Evolutionary conservation across 2,329 filamentous ascomycete species (phyloP).

Genomic region (Neofusicoccum sp.): DNA sequence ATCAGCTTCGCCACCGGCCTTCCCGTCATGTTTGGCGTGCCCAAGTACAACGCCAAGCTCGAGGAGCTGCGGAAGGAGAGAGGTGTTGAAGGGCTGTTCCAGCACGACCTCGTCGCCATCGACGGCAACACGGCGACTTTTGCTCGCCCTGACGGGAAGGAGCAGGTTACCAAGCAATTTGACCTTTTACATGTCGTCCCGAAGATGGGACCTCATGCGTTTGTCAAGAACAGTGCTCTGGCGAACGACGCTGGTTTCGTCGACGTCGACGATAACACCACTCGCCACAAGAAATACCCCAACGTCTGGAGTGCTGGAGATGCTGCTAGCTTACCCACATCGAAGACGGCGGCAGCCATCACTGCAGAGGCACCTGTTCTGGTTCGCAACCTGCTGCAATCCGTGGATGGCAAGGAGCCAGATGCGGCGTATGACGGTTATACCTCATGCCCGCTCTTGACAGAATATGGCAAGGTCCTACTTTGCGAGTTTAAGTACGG

Average conservation of each 20-base stretch:
- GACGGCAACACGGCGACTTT: slow-evolving; percentile 43
- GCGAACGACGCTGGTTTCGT: slow-evolving; percentile 42
- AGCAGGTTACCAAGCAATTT: slow-evolving; percentile 37
- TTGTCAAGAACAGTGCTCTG: slow-evolving; percentile 39
- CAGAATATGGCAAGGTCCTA: slow-evolving; percentile 63
- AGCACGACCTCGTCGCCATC: slow-evolving; percentile 41
- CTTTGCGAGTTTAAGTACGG: slow-evolving; percentile 69
- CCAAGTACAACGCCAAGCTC: slow-evolving; percentile 41
- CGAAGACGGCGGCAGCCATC: slow-evolving; percentile 44
- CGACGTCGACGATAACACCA: slow-evolving; percentile 38
- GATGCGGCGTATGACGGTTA: slow-evolving; percentile 40
- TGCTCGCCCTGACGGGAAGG: slow-evolving; percentile 27
- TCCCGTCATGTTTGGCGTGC: slow-evolving; percentile 44
- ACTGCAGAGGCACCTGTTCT: slow-evolving; percentile 41
- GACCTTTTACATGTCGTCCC: slow-evolving; percentile 43
- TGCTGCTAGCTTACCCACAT: slow-evolving; percentile 41
- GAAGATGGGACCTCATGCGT: slow-evolving; percentile 42
- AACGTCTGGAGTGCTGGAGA: slow-evolving; percentile 45
- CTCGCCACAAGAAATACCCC: slow-evolving; percentile 40
- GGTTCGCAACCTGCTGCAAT: slow-evolving; percentile 37
- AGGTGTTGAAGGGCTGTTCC: slow-evolving; percentile 42
- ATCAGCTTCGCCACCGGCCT: slow-evolving; percentile 44
- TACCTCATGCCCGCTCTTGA: slow-evolving; percentile 43
- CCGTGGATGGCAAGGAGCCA: slow-evolving; percentile 32
- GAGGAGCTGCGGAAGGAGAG: slow-evolving; percentile 39